phyloP scores from a whole-genome alignment of 2,329 filamentous ascomycete species.

The Pestalotiopsis sp. region DNA sequence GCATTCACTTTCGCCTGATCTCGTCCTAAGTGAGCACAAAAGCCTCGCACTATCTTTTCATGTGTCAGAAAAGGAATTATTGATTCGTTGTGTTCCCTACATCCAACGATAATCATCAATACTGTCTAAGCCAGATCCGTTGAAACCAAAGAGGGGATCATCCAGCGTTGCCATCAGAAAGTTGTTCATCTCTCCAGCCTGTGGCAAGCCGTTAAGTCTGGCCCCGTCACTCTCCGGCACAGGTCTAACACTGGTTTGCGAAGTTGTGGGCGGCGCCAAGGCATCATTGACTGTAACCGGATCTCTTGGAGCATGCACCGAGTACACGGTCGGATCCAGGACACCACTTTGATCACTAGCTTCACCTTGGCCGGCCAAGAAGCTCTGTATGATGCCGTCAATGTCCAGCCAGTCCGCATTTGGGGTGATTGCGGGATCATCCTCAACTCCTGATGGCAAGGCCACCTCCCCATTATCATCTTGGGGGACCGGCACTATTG shows the following conservation, averaged over 20 bases:
- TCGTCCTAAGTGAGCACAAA: too few relatives aligned
- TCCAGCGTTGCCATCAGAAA: neutral
- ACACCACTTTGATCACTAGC: neutral
- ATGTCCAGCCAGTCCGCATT: conserved; percentile 4
- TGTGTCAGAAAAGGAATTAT: too few relatives aligned
- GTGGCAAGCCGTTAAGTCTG: neutral
- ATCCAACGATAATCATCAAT: neutral
- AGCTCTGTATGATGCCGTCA: conserved; percentile 15
- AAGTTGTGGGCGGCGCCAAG: neutral
- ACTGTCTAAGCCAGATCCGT: neutral
- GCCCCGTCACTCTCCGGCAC: neutral
- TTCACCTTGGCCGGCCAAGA: neutral
- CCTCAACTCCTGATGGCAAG: neutral
- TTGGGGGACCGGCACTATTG: neutral
- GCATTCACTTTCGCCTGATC: too few relatives aligned
- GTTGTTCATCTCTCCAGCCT: neutral
- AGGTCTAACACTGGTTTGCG: neutral
- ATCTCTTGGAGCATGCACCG: neutral
- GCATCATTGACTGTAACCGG: neutral
- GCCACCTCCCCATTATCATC: neutral
- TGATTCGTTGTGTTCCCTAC: too few relatives aligned
- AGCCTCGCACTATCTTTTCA: too few relatives aligned
- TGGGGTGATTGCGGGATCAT: too few relatives aligned
- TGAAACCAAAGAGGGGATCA: conserved; percentile 12
- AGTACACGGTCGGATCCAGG: neutral